Evolutionary conservation across 148 eudicot species (phyloP).

Genomic region (Chenopodium album): DNA sequence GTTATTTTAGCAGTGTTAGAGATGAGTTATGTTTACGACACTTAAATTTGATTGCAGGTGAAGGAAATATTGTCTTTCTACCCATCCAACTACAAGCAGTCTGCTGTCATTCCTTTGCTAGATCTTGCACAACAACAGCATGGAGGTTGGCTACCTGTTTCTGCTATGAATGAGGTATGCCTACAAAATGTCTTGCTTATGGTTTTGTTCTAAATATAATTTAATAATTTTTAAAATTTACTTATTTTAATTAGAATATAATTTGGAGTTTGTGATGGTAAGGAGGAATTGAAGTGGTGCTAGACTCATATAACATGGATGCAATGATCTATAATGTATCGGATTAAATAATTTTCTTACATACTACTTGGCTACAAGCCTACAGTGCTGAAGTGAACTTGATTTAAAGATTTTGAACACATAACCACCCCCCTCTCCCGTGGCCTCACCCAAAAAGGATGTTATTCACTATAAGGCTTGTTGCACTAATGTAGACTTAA

Average conservation of each 20-base stretch:
- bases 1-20: neutral
- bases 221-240: too few species aligned
- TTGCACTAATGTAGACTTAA: neutral
- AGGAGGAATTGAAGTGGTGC: neutral
- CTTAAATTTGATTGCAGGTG: conserved; percentile 41
- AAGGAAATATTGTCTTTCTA: conserved; percentile 87
- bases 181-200: neutral
- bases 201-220: neutral
- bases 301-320: too few species aligned
- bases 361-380: neutral
- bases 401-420: neutral
- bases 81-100: conserved; percentile 97
- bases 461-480: neutral
- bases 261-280: neutral
- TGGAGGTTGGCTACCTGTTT: conserved; percentile 99
- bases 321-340: neutral
- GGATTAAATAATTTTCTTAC: neutral
- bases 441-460: too few species aligned
- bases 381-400: neutral
- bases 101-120: conserved; percentile 93
- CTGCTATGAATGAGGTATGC: conserved; percentile 94
- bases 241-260: neutral
- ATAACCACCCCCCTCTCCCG: neutral
- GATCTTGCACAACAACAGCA: conserved; percentile 99
- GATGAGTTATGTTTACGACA: neutral